Evolutionary conservation across 768 basidiomycete genomes (phyloP).

Genomic region (Boletellus ananas): DNA sequence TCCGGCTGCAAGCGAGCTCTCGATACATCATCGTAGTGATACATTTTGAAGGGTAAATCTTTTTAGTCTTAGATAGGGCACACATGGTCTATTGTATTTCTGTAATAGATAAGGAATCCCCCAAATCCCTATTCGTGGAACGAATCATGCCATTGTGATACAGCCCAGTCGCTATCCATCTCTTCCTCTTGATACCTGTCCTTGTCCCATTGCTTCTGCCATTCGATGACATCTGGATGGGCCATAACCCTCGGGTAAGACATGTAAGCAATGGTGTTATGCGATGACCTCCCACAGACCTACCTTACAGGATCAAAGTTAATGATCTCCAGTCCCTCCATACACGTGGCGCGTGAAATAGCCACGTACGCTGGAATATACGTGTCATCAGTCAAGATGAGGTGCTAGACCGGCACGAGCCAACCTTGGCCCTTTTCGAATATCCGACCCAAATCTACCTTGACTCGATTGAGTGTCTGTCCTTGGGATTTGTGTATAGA

Average conservation of each 20-base stretch:
- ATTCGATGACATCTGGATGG: slow-evolving; percentile 32
- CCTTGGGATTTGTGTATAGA: slow-evolving; percentile 98
- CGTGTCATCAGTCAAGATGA: neutral
- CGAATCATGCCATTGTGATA: slow-evolving; percentile 31
- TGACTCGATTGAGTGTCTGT: slow-evolving; percentile 91
- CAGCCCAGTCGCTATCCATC: slow-evolving; percentile 32
- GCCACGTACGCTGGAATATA: slow-evolving; percentile 30
- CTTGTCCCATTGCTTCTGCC: slow-evolving; percentile 28
- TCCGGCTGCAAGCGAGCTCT: slow-evolving; percentile 4
- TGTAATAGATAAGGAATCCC: neutral
- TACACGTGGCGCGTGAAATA: slow-evolving; percentile 38
- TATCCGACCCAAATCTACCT: slow-evolving; percentile 84
- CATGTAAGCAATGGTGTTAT: neutral
- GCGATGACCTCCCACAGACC: neutral
- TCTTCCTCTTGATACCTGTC: slow-evolving; percentile 29
- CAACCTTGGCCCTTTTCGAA: slow-evolving; percentile 78
- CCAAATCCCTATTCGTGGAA: slow-evolving; percentile 13
- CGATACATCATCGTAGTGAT: slow-evolving; percentile 8
- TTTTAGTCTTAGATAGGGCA: neutral
- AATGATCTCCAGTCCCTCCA: slow-evolving; percentile 39
- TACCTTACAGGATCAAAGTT: slow-evolving; percentile 35
- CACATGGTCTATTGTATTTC: slow-evolving; percentile 5
- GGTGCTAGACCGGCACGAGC: neutral
- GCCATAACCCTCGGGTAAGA: slow-evolving; percentile 31
- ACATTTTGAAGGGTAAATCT: neutral